Conservation (phyloP, 176 grass and related monocot genomes). For the Panicum miliaceum region DNA sequence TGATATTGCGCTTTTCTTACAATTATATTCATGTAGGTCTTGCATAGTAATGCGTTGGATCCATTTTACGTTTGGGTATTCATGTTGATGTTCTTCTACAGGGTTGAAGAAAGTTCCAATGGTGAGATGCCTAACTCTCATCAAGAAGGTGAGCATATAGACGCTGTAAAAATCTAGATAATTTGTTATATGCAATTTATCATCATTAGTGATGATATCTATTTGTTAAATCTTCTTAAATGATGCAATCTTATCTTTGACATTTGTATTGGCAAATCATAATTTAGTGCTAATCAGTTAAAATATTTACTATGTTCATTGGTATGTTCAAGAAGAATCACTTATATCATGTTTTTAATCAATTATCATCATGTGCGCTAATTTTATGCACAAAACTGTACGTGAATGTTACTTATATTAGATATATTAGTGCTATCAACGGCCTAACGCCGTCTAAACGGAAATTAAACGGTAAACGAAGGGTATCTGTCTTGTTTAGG, state of each 20-base stretch:
- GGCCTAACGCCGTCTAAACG: no score
- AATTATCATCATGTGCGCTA: background rate
- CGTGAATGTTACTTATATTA: no score
- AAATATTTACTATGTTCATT: background rate
- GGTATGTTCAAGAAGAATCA: slow-evolving; percentile 1
- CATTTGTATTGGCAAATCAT: no score
- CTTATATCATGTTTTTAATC: background rate
- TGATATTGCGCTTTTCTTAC: background rate
- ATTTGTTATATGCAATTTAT: background rate
- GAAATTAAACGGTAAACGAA: no score
- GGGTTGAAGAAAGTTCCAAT: background rate
- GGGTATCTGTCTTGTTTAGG: no score
- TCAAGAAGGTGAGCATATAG: background rate
- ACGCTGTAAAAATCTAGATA: background rate
- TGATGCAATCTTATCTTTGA: background rate
- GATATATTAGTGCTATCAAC: no score
- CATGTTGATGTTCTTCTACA: background rate
- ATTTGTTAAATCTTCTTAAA: slow-evolving; percentile 7
- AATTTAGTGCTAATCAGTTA: background rate
- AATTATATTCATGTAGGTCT: background rate
- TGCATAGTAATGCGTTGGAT: background rate
- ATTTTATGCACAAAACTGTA: background rate
- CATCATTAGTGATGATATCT: background rate
- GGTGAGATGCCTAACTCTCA: background rate
- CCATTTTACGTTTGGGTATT: background rate